phyloP scores from a whole-genome alignment of 164 flowering plant species.

The Amborella trichopoda region DNA sequence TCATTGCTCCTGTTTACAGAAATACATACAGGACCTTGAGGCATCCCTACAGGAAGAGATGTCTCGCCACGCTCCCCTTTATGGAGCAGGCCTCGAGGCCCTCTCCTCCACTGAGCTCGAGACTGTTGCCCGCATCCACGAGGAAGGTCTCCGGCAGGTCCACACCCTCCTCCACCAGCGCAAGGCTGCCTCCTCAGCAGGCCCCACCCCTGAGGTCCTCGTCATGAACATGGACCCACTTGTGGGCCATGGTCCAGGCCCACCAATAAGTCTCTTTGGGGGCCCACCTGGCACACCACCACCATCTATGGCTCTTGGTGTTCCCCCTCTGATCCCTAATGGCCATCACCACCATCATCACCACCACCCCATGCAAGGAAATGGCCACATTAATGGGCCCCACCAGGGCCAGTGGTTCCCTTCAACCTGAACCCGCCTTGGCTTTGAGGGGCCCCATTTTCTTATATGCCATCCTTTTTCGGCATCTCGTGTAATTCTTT shows the following conservation, averaged over 20 bases:
- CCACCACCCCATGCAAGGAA: slow-evolving; percentile 67
- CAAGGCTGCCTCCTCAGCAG: slow-evolving; percentile 46
- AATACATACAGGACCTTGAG: slow-evolving; percentile 76
- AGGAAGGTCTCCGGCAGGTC: slow-evolving; percentile 89
- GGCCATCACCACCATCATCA: no score
- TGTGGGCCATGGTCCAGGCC: slow-evolving; percentile 43
- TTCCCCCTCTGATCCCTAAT: slow-evolving; percentile 49
- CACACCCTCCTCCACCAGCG: slow-evolving; percentile 61
- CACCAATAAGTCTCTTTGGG: slow-evolving; percentile 27
- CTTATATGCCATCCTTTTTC: no score
- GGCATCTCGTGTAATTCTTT: no score
- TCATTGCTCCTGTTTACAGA: slow-evolving; percentile 39
- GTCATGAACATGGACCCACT: no score
- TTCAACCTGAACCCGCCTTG: slow-evolving; percentile 21
- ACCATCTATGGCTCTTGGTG: slow-evolving; percentile 54
- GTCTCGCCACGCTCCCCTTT: slow-evolving; percentile 95
- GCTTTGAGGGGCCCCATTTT: no score
- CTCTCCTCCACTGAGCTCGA: slow-evolving; percentile 90
- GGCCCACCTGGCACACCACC: slow-evolving; percentile 31
- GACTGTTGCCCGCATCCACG: slow-evolving; percentile 83
- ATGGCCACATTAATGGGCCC: slow-evolving; percentile 70
- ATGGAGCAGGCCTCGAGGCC: slow-evolving; percentile 89
- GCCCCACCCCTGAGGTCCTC: no score
- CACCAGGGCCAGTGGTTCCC: slow-evolving; percentile 81
- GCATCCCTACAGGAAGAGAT: slow-evolving; percentile 85